A percentile compares a stretch with the other conserved stretches of the same genome.
These are phyloP conservation scores for Leptomonas seymouri DNA, from an alignment of 208 protist genomes.

Conservation along the genomic window DNA sequence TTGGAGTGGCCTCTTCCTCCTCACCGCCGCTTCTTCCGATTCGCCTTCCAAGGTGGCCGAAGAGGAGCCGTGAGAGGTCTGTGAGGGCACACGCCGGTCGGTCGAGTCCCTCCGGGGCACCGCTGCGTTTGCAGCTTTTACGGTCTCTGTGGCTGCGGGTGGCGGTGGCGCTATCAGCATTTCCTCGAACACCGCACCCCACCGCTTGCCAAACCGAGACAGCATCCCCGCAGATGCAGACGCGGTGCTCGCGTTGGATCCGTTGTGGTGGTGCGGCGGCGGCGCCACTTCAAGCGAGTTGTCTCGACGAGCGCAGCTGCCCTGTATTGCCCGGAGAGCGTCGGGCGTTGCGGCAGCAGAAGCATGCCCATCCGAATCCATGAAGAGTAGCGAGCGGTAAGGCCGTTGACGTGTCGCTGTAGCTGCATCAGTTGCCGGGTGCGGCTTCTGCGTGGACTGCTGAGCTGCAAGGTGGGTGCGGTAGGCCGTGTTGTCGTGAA, in stretches of 20 bases:
- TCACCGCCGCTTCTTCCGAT: neutral
- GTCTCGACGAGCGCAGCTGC: too few relatives aligned
- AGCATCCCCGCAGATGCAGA: conserved; percentile 23
- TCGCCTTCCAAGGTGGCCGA: neutral
- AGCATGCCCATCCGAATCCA: neutral
- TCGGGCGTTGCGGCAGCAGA: neutral
- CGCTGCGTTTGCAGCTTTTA: too few relatives aligned
- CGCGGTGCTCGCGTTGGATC: neutral
- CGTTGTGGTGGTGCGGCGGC: neutral
- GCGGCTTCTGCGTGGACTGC: conserved; percentile 28
- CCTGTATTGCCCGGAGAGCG: neutral
- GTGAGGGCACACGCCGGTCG: too few relatives aligned
- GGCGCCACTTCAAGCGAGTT: neutral
- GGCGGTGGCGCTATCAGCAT: conserved; percentile 31
- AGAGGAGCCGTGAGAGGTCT: neutral
- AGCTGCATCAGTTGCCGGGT: neutral
- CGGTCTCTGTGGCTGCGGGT: neutral
- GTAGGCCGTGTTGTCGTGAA: conserved; percentile 13
- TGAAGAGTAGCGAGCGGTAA: conserved; percentile 4
- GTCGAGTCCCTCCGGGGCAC: too few relatives aligned
- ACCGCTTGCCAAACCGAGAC: conserved; percentile 43
- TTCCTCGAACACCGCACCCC: conserved; percentile 53
- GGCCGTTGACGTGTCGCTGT: neutral
- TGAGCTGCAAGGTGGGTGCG: conserved; percentile 28
- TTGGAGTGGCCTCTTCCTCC: neutral